Conservation (phyloP, 495 filamentous ascomycete species). For the Hypoxylon perforatum region DNA sequence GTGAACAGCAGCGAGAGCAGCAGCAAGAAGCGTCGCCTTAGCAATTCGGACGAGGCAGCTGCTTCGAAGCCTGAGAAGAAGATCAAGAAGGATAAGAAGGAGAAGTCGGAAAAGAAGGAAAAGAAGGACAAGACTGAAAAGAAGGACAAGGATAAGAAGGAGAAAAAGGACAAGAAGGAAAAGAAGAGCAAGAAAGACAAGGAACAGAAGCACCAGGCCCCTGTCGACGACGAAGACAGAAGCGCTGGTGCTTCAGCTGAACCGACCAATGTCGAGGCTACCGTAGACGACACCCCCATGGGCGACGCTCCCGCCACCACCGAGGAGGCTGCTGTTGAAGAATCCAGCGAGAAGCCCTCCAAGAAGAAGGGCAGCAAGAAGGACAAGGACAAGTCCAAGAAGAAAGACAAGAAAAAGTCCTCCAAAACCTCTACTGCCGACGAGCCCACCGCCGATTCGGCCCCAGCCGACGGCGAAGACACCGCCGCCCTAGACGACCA, state of each 20-base stretch:
- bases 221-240: conserved; percentile 35
- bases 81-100: conserved; percentile 52
- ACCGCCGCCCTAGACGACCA: conserved; percentile 27
- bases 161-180: conserved; percentile 45
- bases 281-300: conserved; percentile 13
- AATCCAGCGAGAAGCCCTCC: conserved; percentile 27
- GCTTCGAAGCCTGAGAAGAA: conserved; percentile 53
- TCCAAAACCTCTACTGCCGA: conserved; percentile 18
- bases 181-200: conserved; percentile 50
- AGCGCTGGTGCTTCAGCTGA: conserved; percentile 13
- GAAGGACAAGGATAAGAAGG: conserved; percentile 29
- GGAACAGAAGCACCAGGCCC: conserved; percentile 46
- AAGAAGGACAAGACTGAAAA: conserved; percentile 50
- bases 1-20: background rate
- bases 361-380: conserved; percentile 51
- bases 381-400: conserved; percentile 45
- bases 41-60: conserved; percentile 21
- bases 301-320: background rate
- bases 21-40: conserved; percentile 30
- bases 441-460: conserved; percentile 2
- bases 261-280: conserved; percentile 12
- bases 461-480: conserved; percentile 17
- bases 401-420: conserved; percentile 33
- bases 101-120: conserved; percentile 42
- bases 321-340: conserved; percentile 10